phyloP scores from a whole-genome alignment of 139 green algal genomes.

The Nannochloris sp. region DNA sequence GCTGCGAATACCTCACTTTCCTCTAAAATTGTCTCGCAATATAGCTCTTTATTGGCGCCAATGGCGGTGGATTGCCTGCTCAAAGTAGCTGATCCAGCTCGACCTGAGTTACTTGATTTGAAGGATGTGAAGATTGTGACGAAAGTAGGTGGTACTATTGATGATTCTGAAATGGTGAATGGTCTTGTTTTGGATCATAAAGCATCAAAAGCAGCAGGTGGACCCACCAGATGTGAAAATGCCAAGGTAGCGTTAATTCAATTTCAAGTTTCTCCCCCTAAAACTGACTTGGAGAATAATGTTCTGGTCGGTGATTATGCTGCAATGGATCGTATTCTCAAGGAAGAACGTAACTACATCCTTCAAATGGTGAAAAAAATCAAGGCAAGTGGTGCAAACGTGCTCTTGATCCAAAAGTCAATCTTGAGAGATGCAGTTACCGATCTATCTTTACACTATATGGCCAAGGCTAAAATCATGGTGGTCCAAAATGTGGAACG shows the following conservation, averaged over 20 bases:
- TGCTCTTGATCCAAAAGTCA: constrained; percentile 98
- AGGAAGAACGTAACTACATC: constrained; percentile 99
- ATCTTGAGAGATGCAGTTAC: constrained; percentile 96
- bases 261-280: constrained; percentile 94
- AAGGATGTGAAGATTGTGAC: constrained; percentile 87
- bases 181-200: constrained; percentile 97
- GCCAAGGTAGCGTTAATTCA: constrained; percentile 94
- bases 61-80: constrained; percentile 96
- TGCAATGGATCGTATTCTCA: constrained; percentile 49
- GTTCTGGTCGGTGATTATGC: constrained; percentile 68
- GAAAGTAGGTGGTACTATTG: constrained; percentile 93
- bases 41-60: constrained; percentile 86
- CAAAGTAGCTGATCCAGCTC: constrained; percentile 70
- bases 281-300: constrained; percentile 98
- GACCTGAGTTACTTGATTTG: constrained; percentile 83
- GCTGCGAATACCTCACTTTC: constrained; percentile 90
- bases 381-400: constrained; percentile 89
- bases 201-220: constrained; percentile 71
- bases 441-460: constrained; percentile 96
- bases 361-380: constrained; percentile 98
- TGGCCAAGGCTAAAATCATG: constrained; percentile 99
- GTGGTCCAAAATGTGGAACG: constrained; percentile 96
- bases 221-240: constrained; percentile 85
- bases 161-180: constrained; percentile 91
- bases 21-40: constrained; percentile 94